These are phyloP conservation scores for Lecanoromycetidae sp. DNA, from an alignment of 2,329 filamentous ascomycete species.

Conservation along the genomic window DNA sequence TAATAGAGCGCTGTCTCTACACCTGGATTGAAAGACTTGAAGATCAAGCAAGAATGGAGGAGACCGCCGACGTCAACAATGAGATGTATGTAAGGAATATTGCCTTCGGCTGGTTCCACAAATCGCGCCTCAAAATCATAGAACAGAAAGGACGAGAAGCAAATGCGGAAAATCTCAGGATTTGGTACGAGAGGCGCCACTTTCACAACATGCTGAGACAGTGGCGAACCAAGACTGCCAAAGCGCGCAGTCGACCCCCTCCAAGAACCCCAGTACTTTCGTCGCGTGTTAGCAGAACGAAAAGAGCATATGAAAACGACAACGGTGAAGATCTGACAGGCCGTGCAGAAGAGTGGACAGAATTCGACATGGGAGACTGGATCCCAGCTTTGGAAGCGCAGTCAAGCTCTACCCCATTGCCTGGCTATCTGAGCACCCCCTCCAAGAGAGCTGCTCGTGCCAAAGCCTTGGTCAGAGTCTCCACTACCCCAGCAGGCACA, in stretches of 20 bases:
- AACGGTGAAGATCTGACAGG: conserved; percentile 19
- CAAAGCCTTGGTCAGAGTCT: conserved; percentile 30
- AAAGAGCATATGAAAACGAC: background rate
- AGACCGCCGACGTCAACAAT: conserved; percentile 35
- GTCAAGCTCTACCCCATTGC: conserved; percentile 29
- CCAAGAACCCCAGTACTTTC: background rate
- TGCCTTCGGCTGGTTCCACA: conserved; percentile 39
- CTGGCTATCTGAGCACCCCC: conserved; percentile 34
- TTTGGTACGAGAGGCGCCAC: conserved; percentile 44
- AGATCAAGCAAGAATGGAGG: conserved; percentile 26
- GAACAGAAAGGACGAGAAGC: conserved; percentile 40
- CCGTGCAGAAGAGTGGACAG: conserved; percentile 28
- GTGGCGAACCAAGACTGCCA: conserved; percentile 30
- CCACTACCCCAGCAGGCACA: conserved; percentile 34
- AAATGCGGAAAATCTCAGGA: conserved; percentile 40
- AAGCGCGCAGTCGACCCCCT: background rate
- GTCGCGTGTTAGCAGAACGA: background rate
- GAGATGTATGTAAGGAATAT: conserved; percentile 36
- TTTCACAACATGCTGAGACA: conserved; percentile 42
- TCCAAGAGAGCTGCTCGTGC: conserved; percentile 35
- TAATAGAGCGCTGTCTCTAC: conserved; percentile 29
- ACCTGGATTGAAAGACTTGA: conserved; percentile 28
- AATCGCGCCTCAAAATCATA: conserved; percentile 47
- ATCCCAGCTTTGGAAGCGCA: conserved; percentile 24
- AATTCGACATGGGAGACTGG: conserved; percentile 29